phyloP scores from a whole-genome alignment of 257 asterid species.

The Asclepias syriaca region DNA sequence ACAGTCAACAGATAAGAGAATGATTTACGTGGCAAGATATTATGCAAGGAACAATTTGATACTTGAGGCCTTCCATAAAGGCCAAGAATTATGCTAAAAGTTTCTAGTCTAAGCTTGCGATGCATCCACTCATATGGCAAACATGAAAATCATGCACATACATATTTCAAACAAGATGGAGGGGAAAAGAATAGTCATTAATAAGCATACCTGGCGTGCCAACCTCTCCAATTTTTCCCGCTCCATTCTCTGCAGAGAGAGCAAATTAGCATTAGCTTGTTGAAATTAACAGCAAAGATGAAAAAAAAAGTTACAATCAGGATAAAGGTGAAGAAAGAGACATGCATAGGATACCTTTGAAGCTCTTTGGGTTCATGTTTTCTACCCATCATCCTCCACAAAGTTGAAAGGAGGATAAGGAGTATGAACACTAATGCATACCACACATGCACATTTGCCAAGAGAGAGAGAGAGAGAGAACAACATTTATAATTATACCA shows the following conservation, averaged over 20 bases:
- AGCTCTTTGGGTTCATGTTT: not conserved
- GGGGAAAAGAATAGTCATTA: not conserved
- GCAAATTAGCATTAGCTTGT: constrained; percentile 15
- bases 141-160: not conserved
- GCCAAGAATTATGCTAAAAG: not conserved
- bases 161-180: not conserved
- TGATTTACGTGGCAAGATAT: not conserved
- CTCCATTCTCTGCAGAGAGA: constrained; percentile 62
- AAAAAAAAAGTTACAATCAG: not conserved
- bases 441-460: not conserved
- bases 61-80: not conserved
- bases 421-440: not conserved
- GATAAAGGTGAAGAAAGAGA: not conserved
- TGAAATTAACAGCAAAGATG: not conserved
- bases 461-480: too few species aligned
- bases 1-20: not conserved
- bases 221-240: constrained; percentile 83
- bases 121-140: not conserved
- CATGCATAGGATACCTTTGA: not conserved
- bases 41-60: not conserved
- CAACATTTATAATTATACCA: too few species aligned
- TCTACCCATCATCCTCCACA: not conserved
- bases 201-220: constrained; percentile 67
- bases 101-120: not conserved
- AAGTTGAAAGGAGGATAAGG: not conserved